Base-by-base conservation (phyloP, 106 monocot genomes). In the Vanilla planifolia region DNA sequence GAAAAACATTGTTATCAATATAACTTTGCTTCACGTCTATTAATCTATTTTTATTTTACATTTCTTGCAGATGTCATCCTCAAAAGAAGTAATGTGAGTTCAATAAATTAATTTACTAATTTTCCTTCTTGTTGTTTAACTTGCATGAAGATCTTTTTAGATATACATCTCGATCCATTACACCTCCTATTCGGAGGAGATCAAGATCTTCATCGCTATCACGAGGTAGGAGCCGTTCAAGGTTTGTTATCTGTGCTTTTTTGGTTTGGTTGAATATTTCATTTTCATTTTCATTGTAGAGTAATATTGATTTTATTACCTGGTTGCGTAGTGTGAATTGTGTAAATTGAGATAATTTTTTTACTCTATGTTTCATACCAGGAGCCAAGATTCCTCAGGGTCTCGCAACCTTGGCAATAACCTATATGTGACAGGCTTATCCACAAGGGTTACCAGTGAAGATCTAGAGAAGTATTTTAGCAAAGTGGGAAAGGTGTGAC, bases 391-490 rank as follows among this genome's bases (percentile, higher is more conserved):
- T 42, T 47, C 56, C 55, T 47, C 10, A 21, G 55, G 44, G 45
- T 37, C 66, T 32, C 23, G 15, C 10, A 91, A 91, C 68, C 91
- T 86, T 66, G 91, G 91, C 37, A 91, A 91, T 71, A 91, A 91
- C 55, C 67, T 91, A 43, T 91, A 82, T 41, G 74, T 91, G 9
- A 86, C 85, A 13, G 91, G 91, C 16, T 62, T 91, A 66, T 91
- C 91, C 48, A 67, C 71, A 7, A 59, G 91, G 42, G 72, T 85
- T 41, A 80, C 79, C 64, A 80, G 62, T 62, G 70, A 67, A 59
- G 91, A 86, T 33, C 86, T 91, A 71, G 86, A 91, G 74, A 82
- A 76, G 22, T 83, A 78, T 44, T 91, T 91, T 42, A 80, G 69
- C 71, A 79, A 82, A 47, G 82, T 86, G 69, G 91, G 91, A 40